These are phyloP conservation scores for Candida verbasci DNA, from an alignment of 805 yeast species.

Conservation along the genomic window DNA sequence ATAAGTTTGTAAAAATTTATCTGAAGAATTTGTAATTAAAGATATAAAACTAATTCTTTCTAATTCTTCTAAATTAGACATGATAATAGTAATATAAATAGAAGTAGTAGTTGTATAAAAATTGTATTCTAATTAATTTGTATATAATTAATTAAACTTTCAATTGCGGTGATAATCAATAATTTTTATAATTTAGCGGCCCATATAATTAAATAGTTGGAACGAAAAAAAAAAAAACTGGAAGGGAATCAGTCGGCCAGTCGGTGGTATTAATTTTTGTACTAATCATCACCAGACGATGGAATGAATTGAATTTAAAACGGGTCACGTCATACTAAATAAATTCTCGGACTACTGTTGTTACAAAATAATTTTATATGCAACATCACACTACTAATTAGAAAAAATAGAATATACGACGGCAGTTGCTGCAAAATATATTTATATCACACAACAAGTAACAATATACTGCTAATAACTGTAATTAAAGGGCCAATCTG, in stretches of 20 bases:
- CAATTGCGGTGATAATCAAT: not conserved
- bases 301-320: not conserved
- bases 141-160: not conserved
- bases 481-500: too few species aligned
- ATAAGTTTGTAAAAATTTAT: constrained; percentile 42
- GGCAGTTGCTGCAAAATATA: too few species aligned
- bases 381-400: not conserved
- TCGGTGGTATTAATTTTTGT: constrained; percentile 1
- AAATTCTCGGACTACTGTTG: constrained; percentile 1
- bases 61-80: constrained; percentile 10
- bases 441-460: too few species aligned
- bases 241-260: not conserved
- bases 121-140: not conserved
- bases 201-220: too few species aligned
- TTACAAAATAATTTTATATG: not conserved
- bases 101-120: not conserved
- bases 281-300: constrained; percentile 3
- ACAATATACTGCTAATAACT: too few species aligned
- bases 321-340: not conserved
- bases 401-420: too few species aligned
- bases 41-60: constrained; percentile 53
- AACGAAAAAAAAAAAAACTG: not conserved
- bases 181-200: not conserved
- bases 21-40: constrained; percentile 50
- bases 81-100: not conserved